A percentile compares a stretch with the other conserved stretches of the same genome.
Evolutionary conservation across 306 rosid species (phyloP).

Genomic region (Purshia tridentata): DNA sequence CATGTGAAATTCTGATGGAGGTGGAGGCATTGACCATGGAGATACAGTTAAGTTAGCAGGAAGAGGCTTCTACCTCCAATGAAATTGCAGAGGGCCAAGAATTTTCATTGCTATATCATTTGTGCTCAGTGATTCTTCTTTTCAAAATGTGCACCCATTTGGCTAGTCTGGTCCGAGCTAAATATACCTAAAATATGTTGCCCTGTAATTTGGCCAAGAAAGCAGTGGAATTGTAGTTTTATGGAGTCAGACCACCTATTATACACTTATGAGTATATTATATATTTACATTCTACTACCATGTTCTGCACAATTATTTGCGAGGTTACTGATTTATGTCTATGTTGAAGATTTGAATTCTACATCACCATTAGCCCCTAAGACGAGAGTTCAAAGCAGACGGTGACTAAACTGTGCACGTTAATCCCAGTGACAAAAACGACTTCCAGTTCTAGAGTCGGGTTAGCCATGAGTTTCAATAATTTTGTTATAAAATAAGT

Average conservation of each 20-base stretch:
- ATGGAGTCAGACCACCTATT: neutral
- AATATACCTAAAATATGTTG: neutral
- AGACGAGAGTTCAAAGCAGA: no score
- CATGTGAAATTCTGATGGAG: neutral
- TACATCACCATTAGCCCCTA: neutral
- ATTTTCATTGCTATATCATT: neutral
- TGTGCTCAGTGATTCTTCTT: neutral
- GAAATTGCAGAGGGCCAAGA: neutral
- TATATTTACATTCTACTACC: neutral
- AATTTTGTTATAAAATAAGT: no score
- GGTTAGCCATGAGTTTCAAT: no score
- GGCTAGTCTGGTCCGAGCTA: neutral
- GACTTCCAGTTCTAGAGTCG: no score
- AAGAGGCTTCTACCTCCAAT: neutral
- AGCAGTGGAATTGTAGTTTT: neutral
- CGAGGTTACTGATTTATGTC: neutral
- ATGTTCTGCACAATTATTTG: neutral
- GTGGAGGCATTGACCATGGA: neutral
- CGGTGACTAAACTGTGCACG: no score
- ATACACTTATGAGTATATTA: neutral
- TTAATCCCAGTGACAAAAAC: no score
- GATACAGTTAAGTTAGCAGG: neutral
- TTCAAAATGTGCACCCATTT: neutral
- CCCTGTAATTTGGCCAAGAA: neutral
- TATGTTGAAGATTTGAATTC: neutral